Percentiles rank a stretch among this genome's conserved stretches.
These are phyloP conservation scores for Raphanus raphanistrum DNA, from an alignment of 345 rosid genomes.

Conservation along the genomic window DNA sequence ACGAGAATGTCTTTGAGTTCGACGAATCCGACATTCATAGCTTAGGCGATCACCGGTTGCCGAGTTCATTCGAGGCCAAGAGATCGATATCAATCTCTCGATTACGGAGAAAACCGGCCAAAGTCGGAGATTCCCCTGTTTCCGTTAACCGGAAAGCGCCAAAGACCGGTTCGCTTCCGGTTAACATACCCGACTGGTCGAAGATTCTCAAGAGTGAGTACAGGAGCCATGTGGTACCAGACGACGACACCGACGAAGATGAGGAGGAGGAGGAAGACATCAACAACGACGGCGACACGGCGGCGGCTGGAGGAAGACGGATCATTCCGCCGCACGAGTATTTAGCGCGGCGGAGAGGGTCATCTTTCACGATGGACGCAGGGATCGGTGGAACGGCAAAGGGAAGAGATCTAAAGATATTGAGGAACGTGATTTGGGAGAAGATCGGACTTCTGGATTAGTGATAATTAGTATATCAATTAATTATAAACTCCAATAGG, in stretches of 20 bases:
- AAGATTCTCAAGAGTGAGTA: slow-evolving; percentile 57
- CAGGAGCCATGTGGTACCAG: slow-evolving; percentile 35
- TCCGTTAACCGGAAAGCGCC: slow-evolving; percentile 1
- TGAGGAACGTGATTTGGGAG: slow-evolving; percentile 67
- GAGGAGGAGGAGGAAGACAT: slow-evolving; percentile 23
- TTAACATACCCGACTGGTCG: slow-evolving; percentile 83
- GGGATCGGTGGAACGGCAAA: slow-evolving; percentile 61
- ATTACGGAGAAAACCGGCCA: slow-evolving; percentile 41
- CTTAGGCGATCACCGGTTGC: slow-evolving; percentile 27
- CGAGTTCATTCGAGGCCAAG: slow-evolving; percentile 35
- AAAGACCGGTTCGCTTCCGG: slow-evolving; percentile 60
- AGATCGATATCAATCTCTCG: slow-evolving; percentile 44
- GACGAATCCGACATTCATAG: slow-evolving; percentile 61
- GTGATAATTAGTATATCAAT: neutral
- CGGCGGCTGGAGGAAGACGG: neutral
- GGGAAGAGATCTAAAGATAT: slow-evolving; percentile 58
- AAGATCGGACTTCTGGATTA: slow-evolving; percentile 62
- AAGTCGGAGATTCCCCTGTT: slow-evolving; percentile 28
- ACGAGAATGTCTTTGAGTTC: slow-evolving; percentile 48
- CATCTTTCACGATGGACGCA: slow-evolving; percentile 54
- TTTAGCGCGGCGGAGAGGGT: slow-evolving; percentile 57
- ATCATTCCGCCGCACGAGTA: slow-evolving; percentile 62
- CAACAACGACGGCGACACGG: slow-evolving; percentile 19
- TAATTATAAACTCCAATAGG: slow-evolving; percentile 7
- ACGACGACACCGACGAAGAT: slow-evolving; percentile 36